These are phyloP conservation scores for Candida coquimbonensis DNA, from an alignment of 805 yeast species.

Conservation along the genomic window DNA sequence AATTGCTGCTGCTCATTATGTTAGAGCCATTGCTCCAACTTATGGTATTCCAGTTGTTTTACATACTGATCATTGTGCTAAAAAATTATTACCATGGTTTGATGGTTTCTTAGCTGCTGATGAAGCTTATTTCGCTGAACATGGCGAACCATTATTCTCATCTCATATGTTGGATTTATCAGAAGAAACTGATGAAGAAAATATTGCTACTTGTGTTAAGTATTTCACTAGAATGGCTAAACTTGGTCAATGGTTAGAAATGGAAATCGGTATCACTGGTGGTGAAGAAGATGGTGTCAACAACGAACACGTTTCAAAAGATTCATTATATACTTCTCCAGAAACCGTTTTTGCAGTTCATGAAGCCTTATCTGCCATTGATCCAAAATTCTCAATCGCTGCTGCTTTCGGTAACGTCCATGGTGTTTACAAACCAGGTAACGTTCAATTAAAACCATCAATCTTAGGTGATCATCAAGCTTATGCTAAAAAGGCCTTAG, in stretches of 20 bases:
- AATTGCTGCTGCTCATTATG: constrained; percentile 96
- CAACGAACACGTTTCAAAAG: constrained; percentile 89
- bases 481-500: constrained; percentile 67
- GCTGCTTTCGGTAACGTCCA: constrained; percentile 99
- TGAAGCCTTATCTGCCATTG: constrained; percentile 83
- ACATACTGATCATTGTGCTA: constrained; percentile 99
- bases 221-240: constrained; percentile 92
- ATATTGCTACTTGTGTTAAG: constrained; percentile 88
- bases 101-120: constrained; percentile 98
- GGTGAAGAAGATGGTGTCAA: constrained; percentile 99
- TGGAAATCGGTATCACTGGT: constrained; percentile 99
- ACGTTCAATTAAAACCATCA: constrained; percentile 87
- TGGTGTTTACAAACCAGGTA: constrained; percentile 99
- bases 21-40: constrained; percentile 91
- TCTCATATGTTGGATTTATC: constrained; percentile 98
- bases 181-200: constrained; percentile 94
- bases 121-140: constrained; percentile 78
- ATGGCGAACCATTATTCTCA: constrained; percentile 95
- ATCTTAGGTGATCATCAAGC: constrained; percentile 94
- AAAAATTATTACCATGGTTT: constrained; percentile 96
- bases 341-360: constrained; percentile 90
- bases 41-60: constrained; percentile 95
- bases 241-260: constrained; percentile 96
- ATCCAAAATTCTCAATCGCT: constrained; percentile 98
- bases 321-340: constrained; percentile 86